Base-by-base conservation (phyloP, 805 yeast genomes). In the Candida michaelii region DNA sequence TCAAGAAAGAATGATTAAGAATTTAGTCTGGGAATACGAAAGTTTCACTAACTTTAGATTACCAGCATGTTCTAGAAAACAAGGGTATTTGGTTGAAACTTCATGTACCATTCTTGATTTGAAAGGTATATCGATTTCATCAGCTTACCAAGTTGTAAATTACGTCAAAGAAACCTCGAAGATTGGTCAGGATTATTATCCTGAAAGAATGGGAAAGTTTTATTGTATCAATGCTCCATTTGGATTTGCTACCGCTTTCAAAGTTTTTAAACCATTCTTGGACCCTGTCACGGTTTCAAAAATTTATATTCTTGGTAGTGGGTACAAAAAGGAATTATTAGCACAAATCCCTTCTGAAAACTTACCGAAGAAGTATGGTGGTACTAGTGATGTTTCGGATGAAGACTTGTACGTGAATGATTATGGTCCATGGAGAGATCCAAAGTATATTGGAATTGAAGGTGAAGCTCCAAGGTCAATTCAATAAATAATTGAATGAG, bases 141-240 rank as follows among this genome's bases (percentile, higher is more conserved):
- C 93, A 36, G 96, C 95, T 18, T 81, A 83, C 50, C 88, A 84
- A 61, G 99, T 93, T 32, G 73, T 89, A 50, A 74, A 83, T 10
- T 93, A 89, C 66, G 95, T 93, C 42, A 82, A 83, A 62, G 97
- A 90, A 67, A 97, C 99, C 8, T 87, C 97, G 11, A 72, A 78
- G 57, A 88, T 93, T 56, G 97, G 98, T 46, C 99, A 93, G 74
- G 88, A 93, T 71, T 91, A 87, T 69, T 93, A 93, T 64, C 99
- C 99, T 12, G 99, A 93, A 75, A 85, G 98, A 68, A 93, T 93
- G 99, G 99, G 99, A 60, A 89, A 87, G 66, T 93, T 91, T 63
- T 91, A 89, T 69, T 72, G 90, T 56, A 88, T 93, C 68, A 93
- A 93, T 60, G 96, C 98, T 1, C 99, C 99, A 50, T 93, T 89